phyloP scores from a whole-genome alignment of 805 yeast species.

The Cyberlindnera nakhonratchasimensis region DNA sequence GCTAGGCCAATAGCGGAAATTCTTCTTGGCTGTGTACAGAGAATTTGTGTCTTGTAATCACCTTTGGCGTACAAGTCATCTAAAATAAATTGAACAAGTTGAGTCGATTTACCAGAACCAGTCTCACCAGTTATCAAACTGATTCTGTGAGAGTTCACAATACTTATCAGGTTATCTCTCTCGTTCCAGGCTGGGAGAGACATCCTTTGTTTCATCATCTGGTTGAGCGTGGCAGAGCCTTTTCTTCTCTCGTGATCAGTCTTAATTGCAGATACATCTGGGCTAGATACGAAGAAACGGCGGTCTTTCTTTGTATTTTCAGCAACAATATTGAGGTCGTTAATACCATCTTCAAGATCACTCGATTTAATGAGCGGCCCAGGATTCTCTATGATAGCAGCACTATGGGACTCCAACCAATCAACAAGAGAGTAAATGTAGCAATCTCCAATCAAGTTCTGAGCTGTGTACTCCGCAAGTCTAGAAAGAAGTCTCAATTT shows the following conservation, averaged over 20 bases:
- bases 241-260: slow-evolving; percentile 34
- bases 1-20: slow-evolving; percentile 94
- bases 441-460: slow-evolving; percentile 61
- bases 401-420: slow-evolving; percentile 68
- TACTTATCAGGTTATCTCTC: slow-evolving; percentile 48
- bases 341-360: slow-evolving; percentile 2
- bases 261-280: slow-evolving; percentile 34
- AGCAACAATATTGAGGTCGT: slow-evolving; percentile 6
- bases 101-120: slow-evolving; percentile 97
- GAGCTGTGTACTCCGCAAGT: slow-evolving; percentile 41
- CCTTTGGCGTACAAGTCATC: slow-evolving; percentile 55
- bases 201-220: slow-evolving; percentile 45
- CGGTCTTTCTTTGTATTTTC: slow-evolving; percentile 8
- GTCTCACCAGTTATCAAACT: slow-evolving; percentile 92
- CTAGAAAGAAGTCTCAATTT: slow-evolving; percentile 53
- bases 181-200: slow-evolving; percentile 84
- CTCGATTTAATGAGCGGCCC: slow-evolving; percentile 52
- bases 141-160: slow-evolving; percentile 58
- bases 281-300: slow-evolving; percentile 22
- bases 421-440: slow-evolving; percentile 66
- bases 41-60: slow-evolving; percentile 50
- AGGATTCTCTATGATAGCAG: slow-evolving; percentile 62
- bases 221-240: slow-evolving; percentile 33
- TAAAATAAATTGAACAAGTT: slow-evolving; percentile 82
- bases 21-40: slow-evolving; percentile 95